phyloP scores from a whole-genome alignment of 768 basidiomycete genomes.

The Leucogyrophana mollusca region DNA sequence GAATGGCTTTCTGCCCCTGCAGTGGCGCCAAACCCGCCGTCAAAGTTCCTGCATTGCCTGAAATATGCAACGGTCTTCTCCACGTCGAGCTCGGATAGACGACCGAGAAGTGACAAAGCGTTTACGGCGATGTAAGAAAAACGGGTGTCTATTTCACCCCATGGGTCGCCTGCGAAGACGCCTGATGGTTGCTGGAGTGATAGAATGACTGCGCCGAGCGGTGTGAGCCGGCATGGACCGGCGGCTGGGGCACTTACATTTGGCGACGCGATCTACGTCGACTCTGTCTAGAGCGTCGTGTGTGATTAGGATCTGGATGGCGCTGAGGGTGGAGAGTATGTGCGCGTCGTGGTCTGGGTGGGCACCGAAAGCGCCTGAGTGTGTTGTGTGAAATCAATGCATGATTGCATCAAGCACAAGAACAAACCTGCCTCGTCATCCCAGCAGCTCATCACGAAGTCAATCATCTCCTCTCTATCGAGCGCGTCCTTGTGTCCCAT shows the following conservation, averaged over 20 bases:
- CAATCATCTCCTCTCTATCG: slow-evolving; percentile 78
- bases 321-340: slow-evolving; percentile 82
- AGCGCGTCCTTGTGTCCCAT: slow-evolving; percentile 81
- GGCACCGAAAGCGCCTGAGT: slow-evolving; percentile 83
- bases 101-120: slow-evolving; percentile 62
- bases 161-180: slow-evolving; percentile 85
- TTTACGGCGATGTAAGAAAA: slow-evolving; percentile 79
- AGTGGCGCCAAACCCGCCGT: slow-evolving; percentile 87
- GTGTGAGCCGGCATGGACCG: neutral
- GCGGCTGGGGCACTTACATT: slow-evolving; percentile 52
- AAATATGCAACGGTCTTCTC: slow-evolving; percentile 75
- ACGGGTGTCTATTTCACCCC: slow-evolving; percentile 91
- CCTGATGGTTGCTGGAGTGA: slow-evolving; percentile 86
- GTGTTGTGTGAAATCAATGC: neutral
- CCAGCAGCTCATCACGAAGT: slow-evolving; percentile 94
- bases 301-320: slow-evolving; percentile 86
- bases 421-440: slow-evolving; percentile 76
- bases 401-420: neutral
- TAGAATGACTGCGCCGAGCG: slow-evolving; percentile 60
- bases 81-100: slow-evolving; percentile 64
- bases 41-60: slow-evolving; percentile 82
- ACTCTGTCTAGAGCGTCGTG: slow-evolving; percentile 78
- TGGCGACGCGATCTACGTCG: slow-evolving; percentile 65
- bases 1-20: slow-evolving; percentile 93
- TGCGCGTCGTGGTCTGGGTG: slow-evolving; percentile 95